Conservation (phyloP, 345 rosid species). For the Populus nigra region DNA sequence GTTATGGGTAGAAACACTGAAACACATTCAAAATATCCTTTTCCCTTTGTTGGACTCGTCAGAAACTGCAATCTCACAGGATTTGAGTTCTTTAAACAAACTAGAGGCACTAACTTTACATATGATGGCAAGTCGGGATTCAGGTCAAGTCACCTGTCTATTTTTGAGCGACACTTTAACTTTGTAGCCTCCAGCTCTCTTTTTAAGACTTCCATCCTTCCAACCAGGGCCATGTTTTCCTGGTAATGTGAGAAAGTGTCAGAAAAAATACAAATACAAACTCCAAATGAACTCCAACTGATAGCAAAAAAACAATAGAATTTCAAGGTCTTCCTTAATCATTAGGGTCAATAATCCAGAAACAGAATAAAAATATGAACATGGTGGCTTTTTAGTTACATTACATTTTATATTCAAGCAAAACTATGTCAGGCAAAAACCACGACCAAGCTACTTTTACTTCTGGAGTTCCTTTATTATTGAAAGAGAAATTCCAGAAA, state of each 20-base stretch:
- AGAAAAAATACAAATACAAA: background rate
- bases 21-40: background rate
- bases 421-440: background rate
- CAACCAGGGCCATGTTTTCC: slow-evolving; percentile 30
- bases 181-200: slow-evolving; percentile 18
- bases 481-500: background rate
- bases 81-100: background rate
- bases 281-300: background rate
- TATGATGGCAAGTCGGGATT: background rate
- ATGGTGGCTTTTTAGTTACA: background rate
- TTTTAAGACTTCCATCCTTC: slow-evolving; percentile 17
- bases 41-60: background rate
- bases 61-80: background rate
- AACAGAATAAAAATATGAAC: background rate
- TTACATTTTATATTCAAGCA: background rate
- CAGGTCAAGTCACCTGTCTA: slow-evolving; percentile 10
- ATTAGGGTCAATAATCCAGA: background rate
- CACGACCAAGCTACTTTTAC: background rate
- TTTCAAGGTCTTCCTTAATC: background rate
- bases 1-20: background rate
- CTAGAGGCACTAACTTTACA: background rate
- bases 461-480: background rate
- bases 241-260: background rate
- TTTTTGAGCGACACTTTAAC: slow-evolving; percentile 14
- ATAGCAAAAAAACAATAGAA: background rate